A percentile compares a stretch with the other conserved stretches of the same genome.
Evolutionary conservation across 2,329 filamentous ascomycete genomes (phyloP).

Genomic region (Akanthomyces muscarius): DNA sequence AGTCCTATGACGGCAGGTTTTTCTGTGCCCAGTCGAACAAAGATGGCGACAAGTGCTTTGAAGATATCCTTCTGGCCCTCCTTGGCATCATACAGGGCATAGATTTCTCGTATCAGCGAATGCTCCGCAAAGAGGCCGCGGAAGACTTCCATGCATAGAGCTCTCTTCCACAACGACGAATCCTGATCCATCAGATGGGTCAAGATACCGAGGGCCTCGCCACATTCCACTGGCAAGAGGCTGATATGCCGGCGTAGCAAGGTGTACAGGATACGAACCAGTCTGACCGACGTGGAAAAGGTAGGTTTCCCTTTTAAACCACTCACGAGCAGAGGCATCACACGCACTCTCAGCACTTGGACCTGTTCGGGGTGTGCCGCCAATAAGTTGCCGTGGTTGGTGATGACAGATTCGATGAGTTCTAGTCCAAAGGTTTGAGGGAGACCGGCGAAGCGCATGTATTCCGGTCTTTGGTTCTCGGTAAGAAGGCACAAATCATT

Average conservation of each 20-base stretch:
- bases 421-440: conserved; percentile 83
- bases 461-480: conserved; percentile 78
- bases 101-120: conserved; percentile 73
- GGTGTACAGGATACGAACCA: conserved; percentile 78
- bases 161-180: conserved; percentile 76
- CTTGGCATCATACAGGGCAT: conserved; percentile 70
- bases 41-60: conserved; percentile 76
- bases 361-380: conserved; percentile 74
- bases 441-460: conserved; percentile 72
- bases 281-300: conserved; percentile 78
- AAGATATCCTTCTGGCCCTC: conserved; percentile 72
- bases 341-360: conserved; percentile 67
- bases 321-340: conserved; percentile 80
- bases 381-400: conserved; percentile 80
- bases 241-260: conserved; percentile 73
- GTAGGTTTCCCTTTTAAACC: conserved; percentile 72
- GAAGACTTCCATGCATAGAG: conserved; percentile 88
- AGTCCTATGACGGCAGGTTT: conserved; percentile 86
- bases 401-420: conserved; percentile 84
- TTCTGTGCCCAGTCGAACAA: conserved; percentile 90
- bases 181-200: conserved; percentile 89
- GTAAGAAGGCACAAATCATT: conserved; percentile 86
- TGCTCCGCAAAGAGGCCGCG: conserved; percentile 81
- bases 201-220: conserved; percentile 74
- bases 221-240: conserved; percentile 72